A percentile compares a stretch with the other conserved stretches of the same genome.
Evolutionary conservation across 2,329 filamentous ascomycete genomes (phyloP).

Genomic region (Pestalotiopsis sp.): DNA sequence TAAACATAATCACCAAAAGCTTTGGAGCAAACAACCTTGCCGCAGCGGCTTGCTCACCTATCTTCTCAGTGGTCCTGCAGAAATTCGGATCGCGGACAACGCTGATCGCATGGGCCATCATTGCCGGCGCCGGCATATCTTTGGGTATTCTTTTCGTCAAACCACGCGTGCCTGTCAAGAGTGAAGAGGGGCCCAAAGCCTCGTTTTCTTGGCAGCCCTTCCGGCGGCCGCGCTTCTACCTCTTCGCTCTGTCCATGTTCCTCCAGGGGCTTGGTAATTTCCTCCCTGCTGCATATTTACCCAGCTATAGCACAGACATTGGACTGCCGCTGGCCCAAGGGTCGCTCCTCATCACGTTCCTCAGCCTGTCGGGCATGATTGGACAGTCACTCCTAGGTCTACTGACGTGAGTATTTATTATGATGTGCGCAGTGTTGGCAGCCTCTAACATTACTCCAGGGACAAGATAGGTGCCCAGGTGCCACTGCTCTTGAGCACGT

Average conservation of each 20-base stretch:
- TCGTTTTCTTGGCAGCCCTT: conserved; percentile 1
- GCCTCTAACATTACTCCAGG: neutral
- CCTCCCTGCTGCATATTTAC: neutral
- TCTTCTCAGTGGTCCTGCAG: neutral
- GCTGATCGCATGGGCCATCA: conserved; percentile 4
- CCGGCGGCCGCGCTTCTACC: neutral
- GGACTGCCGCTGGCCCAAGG: neutral
- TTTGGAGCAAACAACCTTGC: neutral
- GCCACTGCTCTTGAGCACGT: neutral
- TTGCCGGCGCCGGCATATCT: neutral
- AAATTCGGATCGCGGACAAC: neutral
- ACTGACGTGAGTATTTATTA: neutral
- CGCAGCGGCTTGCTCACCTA: neutral
- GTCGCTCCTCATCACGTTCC: conserved; percentile 5
- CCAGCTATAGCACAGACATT: conserved; percentile 3
- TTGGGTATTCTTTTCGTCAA: neutral
- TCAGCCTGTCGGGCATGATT: conserved; percentile 2
- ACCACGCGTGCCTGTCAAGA: neutral
- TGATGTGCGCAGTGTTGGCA: neutral
- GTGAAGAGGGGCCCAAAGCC: neutral
- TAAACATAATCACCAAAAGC: neutral
- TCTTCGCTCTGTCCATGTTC: conserved; percentile 4
- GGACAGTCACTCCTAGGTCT: neutral
- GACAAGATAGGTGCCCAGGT: conserved; percentile 2
- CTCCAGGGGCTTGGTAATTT: conserved; percentile 2